These are phyloP conservation scores for Eragrostis curvula DNA, from an alignment of 176 grass and related monocot species.

Conservation along the genomic window DNA sequence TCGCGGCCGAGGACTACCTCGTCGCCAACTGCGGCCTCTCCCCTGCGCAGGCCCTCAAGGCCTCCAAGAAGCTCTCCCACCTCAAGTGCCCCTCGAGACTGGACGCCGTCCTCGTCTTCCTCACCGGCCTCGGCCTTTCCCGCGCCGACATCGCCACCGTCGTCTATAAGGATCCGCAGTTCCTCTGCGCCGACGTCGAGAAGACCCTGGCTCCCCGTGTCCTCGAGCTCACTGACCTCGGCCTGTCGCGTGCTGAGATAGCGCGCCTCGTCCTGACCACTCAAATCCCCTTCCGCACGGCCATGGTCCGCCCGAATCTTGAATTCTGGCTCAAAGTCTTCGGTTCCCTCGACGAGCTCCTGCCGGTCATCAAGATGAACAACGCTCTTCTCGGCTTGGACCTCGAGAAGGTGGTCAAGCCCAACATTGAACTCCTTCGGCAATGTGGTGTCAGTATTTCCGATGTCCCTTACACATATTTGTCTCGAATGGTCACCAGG, in stretches of 20 bases:
- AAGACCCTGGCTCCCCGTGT: conserved; percentile 16
- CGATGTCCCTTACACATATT: not conserved
- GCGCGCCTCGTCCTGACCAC: conserved; percentile 20
- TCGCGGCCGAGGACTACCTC: conserved; percentile 32
- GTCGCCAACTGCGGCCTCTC: not conserved
- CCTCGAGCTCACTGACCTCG: not conserved
- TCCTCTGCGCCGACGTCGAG: conserved; percentile 33
- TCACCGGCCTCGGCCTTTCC: conserved; percentile 4
- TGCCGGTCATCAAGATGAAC: not conserved
- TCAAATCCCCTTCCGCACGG: not conserved
- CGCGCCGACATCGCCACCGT: not conserved
- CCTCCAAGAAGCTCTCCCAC: conserved; percentile 14
- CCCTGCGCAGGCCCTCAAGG: not conserved
- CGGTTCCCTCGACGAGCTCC: conserved; percentile 4
- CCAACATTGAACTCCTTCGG: conserved; percentile 1
- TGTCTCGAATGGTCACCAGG: not conserved
- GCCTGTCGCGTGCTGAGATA: conserved; percentile 2
- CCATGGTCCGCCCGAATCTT: not conserved
- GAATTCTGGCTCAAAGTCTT: conserved; percentile 27
- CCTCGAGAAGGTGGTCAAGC: conserved; percentile 5
- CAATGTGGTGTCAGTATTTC: not conserved
- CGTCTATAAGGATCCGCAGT: not conserved
- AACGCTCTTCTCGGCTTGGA: not conserved
- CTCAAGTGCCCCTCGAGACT: not conserved
- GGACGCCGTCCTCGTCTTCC: not conserved